Base-by-base conservation (phyloP, 768 basidiomycete genomes). In the Xanthoconium purpureum region DNA sequence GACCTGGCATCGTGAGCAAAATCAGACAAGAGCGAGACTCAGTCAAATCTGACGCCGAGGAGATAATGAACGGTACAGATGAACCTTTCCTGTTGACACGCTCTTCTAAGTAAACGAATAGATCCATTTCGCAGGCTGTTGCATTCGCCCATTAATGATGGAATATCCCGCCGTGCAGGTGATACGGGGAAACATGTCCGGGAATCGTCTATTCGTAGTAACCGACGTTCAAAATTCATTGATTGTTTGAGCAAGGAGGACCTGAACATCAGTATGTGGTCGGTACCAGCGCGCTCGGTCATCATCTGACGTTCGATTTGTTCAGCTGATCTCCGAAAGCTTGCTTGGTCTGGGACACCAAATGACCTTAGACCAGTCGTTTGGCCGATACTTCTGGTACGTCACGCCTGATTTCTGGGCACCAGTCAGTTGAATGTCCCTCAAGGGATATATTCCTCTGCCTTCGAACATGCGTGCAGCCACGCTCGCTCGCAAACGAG, bases 311-410 rank as follows among this genome's bases (percentile, higher is more conserved):
- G 29, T 33, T 30, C 4, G 24, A 37, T 50, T 37, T 10, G 15
- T 50, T 29, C 47, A 90, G 91, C 84, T 18, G 91, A 93, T 69
- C 78, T 99, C 58, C 81, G 94, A 47, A 94, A 93, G 66, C 81
- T 97, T 47, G 88, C 94, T 18, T 99, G 97, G 97, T 88, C 88
- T 49, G 97, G 97, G 24, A 89, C 98, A 28, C 96, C 97, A 0
- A 70, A 72, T 53, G 91, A 94, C 63, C 77, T 99, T 29, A 82
- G 97, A 39, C 92, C 94, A 0, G 82, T 97, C 67, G 89, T 88
- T 28, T 99, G 97, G 97, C 94, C 94, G 67, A 77, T 98, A 47
- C 80, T 99, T 33, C 84, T 98, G 38, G 94, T 96, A 67, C 62
- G 90, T 78, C 77, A 7, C 49, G 28, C 33, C 15, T 42, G 24